A percentile compares a stretch with the other conserved stretches of the same genome.
Conservation (phyloP, 2,329 filamentous ascomycete genomes). For the Chaetomium olivaceum region DNA sequence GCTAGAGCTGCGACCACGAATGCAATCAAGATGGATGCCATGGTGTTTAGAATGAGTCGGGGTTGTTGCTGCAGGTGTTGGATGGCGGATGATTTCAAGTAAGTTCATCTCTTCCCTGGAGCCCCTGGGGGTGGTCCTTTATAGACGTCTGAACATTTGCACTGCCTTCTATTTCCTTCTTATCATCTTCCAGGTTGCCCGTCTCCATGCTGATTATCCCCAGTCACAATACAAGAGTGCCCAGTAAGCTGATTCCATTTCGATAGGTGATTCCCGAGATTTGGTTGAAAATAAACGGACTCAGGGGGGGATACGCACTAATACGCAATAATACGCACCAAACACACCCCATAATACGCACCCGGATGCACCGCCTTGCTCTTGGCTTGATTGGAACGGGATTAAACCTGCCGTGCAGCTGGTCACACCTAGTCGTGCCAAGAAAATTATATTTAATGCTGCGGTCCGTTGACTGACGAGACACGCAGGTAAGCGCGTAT, state of each 20-base stretch:
- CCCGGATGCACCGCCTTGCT: too few relatives aligned
- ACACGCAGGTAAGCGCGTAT: too few relatives aligned
- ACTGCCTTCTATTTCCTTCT: neutral
- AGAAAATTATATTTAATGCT: too few relatives aligned
- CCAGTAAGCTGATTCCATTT: neutral
- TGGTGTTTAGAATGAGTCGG: neutral
- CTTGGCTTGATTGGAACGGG: too few relatives aligned
- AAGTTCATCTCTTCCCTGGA: neutral
- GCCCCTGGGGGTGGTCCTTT: neutral
- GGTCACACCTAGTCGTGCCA: too few relatives aligned
- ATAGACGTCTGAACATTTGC: neutral
- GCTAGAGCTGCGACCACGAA: neutral
- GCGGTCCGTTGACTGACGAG: too few relatives aligned
- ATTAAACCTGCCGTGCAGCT: too few relatives aligned
- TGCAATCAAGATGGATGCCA: neutral
- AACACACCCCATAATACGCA: too few relatives aligned
- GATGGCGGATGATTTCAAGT: neutral
- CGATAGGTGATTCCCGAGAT: neutral
- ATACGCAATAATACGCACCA: neutral
- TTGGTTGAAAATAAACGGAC: neutral
- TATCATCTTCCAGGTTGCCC: neutral
- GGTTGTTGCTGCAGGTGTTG: neutral
- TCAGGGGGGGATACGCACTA: too few relatives aligned
- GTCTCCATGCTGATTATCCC: neutral
- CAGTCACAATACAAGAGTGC: neutral